These are phyloP conservation scores for Rhytidhysteron rufulum DNA, from an alignment of 2,329 filamentous ascomycete species.

Conservation along the genomic window DNA sequence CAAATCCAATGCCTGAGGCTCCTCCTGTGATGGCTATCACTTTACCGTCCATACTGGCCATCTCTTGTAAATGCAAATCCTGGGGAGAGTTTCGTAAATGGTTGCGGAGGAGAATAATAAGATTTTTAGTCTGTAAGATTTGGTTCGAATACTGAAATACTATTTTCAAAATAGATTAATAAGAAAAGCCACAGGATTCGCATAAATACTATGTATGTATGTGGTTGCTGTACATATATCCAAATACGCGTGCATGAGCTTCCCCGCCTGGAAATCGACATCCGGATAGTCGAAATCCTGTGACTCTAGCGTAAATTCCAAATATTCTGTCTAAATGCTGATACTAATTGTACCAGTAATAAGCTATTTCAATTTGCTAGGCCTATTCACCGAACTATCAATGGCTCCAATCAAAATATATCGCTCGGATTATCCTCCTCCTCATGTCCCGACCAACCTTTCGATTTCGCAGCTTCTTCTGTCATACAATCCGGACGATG, in stretches of 20 bases:
- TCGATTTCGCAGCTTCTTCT: constrained; percentile 15
- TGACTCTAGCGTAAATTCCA: no score
- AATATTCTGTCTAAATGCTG: no score
- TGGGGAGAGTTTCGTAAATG: no score
- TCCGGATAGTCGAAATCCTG: neutral
- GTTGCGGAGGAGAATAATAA: neutral
- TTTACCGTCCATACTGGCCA: constrained; percentile 7
- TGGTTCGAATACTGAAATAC: neutral
- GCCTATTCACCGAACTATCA: neutral
- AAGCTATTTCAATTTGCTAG: no score
- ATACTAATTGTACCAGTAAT: no score
- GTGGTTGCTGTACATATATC: neutral
- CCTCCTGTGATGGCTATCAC: constrained; percentile 10
- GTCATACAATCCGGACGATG: constrained; percentile 15
- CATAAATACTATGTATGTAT: no score
- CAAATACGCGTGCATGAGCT: neutral
- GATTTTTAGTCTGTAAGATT: neutral
- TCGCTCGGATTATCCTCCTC: constrained; percentile 13
- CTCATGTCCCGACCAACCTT: constrained; percentile 11
- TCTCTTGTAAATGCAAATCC: no score
- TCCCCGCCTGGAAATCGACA: neutral
- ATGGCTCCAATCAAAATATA: constrained; percentile 6
- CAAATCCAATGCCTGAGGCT: constrained; percentile 42
- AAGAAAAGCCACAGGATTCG: no score
- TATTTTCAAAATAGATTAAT: no score